Conservation (phyloP, 495 filamentous ascomycete species). For the Aspergillus hancockii region DNA sequence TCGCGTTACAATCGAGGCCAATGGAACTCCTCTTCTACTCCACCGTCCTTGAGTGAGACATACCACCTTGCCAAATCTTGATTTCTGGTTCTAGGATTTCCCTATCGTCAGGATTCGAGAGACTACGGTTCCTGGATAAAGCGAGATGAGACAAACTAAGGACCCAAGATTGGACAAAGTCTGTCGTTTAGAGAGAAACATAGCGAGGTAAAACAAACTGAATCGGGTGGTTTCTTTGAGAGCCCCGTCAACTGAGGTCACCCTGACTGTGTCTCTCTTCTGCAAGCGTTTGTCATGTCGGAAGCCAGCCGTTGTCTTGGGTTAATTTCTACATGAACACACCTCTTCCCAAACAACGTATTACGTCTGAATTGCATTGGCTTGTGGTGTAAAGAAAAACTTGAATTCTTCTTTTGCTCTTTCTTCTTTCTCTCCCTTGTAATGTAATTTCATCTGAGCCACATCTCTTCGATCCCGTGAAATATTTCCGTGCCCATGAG, state of each 20-base stretch:
- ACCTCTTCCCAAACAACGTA: conserved; percentile 2
- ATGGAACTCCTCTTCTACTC: not conserved
- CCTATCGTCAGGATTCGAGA: conserved; percentile 1
- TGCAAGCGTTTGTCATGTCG: conserved; percentile 14
- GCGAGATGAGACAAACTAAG: conserved; percentile 1
- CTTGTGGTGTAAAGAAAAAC: conserved; percentile 4
- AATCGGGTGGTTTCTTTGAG: not conserved
- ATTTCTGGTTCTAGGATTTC: not conserved
- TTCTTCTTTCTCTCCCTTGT: not conserved
- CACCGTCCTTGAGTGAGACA: conserved; percentile 3
- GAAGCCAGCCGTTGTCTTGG: conserved; percentile 15
- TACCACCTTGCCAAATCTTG: not conserved
- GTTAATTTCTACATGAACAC: conserved; percentile 10
- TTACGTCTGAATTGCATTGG: conserved; percentile 14
- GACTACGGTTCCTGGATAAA: not conserved
- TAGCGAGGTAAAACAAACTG: conserved; percentile 1
- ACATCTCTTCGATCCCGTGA: conserved; percentile 42
- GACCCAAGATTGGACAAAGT: not conserved
- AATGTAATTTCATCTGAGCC: conserved; percentile 24
- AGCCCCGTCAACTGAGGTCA: conserved; percentile 2
- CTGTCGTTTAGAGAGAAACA: not conserved
- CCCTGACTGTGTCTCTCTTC: not conserved
- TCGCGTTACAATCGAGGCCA: not conserved
- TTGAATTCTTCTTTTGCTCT: not conserved
- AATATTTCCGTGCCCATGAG: conserved; percentile 50